A percentile compares a stretch with the other conserved stretches of the same genome.
These are phyloP conservation scores for Ceratobasidium papillatum DNA, from an alignment of 1,284 basidiomycete species.

Conservation along the genomic window DNA sequence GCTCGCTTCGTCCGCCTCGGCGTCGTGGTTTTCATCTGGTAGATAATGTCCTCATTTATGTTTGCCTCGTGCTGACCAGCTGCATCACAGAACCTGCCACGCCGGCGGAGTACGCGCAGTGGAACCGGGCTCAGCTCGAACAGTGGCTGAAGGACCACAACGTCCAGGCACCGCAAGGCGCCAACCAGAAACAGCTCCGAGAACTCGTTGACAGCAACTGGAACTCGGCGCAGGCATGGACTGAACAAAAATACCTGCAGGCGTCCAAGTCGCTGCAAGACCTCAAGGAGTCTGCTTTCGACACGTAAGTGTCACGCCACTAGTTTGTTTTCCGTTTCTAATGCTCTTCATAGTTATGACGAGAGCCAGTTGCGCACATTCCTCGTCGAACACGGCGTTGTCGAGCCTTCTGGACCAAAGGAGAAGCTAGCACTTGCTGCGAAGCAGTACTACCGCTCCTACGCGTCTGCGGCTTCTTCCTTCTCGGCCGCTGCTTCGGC, in stretches of 20 bases:
- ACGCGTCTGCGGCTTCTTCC: constrained; percentile 61
- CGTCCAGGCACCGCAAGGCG: constrained; percentile 64
- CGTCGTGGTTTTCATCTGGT: constrained; percentile 39
- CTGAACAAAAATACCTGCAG: constrained; percentile 65
- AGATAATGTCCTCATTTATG: background rate
- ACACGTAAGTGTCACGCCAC: constrained; percentile 49
- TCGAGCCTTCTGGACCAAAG: constrained; percentile 77
- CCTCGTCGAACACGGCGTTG: constrained; percentile 86
- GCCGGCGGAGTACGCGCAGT: constrained; percentile 62
- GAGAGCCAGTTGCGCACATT: constrained; percentile 82
- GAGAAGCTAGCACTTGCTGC: constrained; percentile 84
- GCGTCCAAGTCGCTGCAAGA: constrained; percentile 75
- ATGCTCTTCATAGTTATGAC: constrained; percentile 69
- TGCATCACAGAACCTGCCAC: constrained; percentile 8
- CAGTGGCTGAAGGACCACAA: constrained; percentile 78
- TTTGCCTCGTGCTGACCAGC: background rate
- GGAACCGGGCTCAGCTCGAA: constrained; percentile 70
- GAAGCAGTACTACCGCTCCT: constrained; percentile 71
- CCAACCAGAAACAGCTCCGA: constrained; percentile 60
- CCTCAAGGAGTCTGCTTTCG: constrained; percentile 54
- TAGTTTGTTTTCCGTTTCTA: constrained; percentile 9
- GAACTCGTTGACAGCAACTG: constrained; percentile 71
- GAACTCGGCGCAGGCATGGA: constrained; percentile 66
- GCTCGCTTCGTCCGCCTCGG: constrained; percentile 38
- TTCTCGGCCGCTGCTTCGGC: constrained; percentile 61